Evolutionary conservation across 1,284 basidiomycete genomes (phyloP).

Genomic region (Pyrrhoderma lamaoense): DNA sequence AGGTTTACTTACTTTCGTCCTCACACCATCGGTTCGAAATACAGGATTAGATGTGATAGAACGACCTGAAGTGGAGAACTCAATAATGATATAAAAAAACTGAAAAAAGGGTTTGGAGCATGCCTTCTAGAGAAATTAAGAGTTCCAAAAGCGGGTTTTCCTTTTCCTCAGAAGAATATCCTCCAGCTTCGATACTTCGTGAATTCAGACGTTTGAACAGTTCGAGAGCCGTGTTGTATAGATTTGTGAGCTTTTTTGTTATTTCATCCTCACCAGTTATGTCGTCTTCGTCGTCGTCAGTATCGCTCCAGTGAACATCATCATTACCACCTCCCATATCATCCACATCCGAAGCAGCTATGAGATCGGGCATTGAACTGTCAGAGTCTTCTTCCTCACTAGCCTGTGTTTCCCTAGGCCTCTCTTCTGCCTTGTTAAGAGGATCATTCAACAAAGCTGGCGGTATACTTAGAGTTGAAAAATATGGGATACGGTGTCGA

Average conservation of each 20-base stretch:
- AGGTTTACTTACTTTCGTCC: slow-evolving; percentile 23
- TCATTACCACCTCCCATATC: slow-evolving; percentile 20
- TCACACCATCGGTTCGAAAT: slow-evolving; percentile 34
- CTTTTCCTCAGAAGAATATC: slow-evolving; percentile 44
- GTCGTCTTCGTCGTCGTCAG: slow-evolving; percentile 31
- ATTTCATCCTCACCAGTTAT: no score
- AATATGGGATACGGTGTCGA: slow-evolving; percentile 30
- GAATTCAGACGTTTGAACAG: no score
- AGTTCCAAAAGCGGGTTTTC: slow-evolving; percentile 69
- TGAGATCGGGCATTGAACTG: slow-evolving; percentile 55
- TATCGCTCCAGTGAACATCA: no score
- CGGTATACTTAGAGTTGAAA: slow-evolving; percentile 55
- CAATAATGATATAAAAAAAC: slow-evolving; percentile 12
- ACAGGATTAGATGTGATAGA: slow-evolving; percentile 60
- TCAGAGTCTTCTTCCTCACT: slow-evolving; percentile 32
- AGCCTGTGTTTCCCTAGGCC: background rate
- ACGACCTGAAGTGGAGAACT: slow-evolving; percentile 47
- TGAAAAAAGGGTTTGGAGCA: slow-evolving; percentile 12
- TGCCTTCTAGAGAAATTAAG: slow-evolving; percentile 63
- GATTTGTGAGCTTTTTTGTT: no score
- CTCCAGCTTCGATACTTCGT: slow-evolving; percentile 46
- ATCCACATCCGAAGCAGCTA: slow-evolving; percentile 55
- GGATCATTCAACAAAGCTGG: slow-evolving; percentile 23
- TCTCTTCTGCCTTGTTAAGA: slow-evolving; percentile 20
- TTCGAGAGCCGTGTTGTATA: no score